Evolutionary conservation across 1,139 yeast genomes (phyloP).

Genomic region (Pichia terricola): DNA sequence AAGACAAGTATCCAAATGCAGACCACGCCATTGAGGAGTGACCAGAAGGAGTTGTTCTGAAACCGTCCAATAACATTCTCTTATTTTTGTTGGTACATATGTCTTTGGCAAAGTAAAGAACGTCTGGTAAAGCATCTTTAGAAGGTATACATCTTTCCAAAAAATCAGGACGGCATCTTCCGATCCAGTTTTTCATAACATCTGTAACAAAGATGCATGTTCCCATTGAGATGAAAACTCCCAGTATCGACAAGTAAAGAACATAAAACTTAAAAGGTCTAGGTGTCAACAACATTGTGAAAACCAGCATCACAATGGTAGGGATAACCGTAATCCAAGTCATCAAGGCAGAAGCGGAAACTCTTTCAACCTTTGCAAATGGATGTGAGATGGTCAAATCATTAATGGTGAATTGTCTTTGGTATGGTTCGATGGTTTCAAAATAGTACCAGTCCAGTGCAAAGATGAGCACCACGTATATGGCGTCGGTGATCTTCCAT

Average conservation of each 20-base stretch:
- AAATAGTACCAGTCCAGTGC: conserved; percentile 36
- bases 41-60: conserved; percentile 76
- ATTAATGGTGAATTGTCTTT: conserved; percentile 56
- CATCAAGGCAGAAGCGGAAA: conserved; percentile 32
- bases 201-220: conserved; percentile 54
- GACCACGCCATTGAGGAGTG: conserved; percentile 66
- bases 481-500: conserved; percentile 56
- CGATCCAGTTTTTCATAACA: conserved; percentile 61
- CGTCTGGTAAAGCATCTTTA: conserved; percentile 28
- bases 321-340: conserved; percentile 37
- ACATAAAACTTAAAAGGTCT: conserved; percentile 31
- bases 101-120: conserved; percentile 38
- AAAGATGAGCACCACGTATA: conserved; percentile 34
- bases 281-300: conserved; percentile 29
- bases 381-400: conserved; percentile 62
- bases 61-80: conserved; percentile 46
- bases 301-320: conserved; percentile 25
- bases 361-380: conserved; percentile 56
- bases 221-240: conserved; percentile 42
- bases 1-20: conserved; percentile 49
- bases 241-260: conserved; percentile 43
- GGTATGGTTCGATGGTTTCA: conserved; percentile 44
- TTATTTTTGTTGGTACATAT: conserved; percentile 38
- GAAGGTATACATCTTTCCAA: conserved; percentile 56
- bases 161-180: conserved; percentile 78